Evolutionary conservation across 441 rosid species (phyloP).

Genomic region (Metrosideros polymorpha): DNA sequence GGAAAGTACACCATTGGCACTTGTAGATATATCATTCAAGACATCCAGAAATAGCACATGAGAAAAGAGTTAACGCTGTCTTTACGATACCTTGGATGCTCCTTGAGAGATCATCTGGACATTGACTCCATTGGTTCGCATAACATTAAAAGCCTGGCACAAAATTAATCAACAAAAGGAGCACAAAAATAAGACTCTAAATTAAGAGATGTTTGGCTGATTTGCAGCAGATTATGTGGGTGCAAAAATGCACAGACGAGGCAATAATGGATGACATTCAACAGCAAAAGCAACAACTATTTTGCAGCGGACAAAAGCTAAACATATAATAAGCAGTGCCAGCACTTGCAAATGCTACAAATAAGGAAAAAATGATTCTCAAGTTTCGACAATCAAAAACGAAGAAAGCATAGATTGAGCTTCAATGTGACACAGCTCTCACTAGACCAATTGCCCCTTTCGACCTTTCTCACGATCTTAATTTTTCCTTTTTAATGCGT

Average conservation of each 20-base stretch:
- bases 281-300: not conserved
- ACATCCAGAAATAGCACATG: not conserved
- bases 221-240: not conserved
- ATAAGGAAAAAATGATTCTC: not conserved
- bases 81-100: conserved; percentile 67
- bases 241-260: not conserved
- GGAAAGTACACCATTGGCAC: not conserved
- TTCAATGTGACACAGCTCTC: not conserved
- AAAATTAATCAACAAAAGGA: not conserved
- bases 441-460: not conserved
- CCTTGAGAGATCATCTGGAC: conserved; percentile 99
- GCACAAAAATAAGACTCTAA: not conserved
- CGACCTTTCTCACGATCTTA: not conserved
- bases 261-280: not conserved
- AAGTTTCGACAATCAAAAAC: not conserved
- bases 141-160: conserved; percentile 68
- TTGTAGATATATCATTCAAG: not conserved
- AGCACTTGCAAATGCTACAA: not conserved
- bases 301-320: not conserved
- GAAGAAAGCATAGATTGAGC: not conserved
- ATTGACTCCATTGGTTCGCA: conserved; percentile 72
- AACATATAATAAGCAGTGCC: not conserved
- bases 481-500: not conserved
- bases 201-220: not conserved
- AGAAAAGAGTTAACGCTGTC: not conserved